Base-by-base conservation (phyloP, 192 early-diverging fungal genomes). In the Umbelopsis ramanniana region DNA sequence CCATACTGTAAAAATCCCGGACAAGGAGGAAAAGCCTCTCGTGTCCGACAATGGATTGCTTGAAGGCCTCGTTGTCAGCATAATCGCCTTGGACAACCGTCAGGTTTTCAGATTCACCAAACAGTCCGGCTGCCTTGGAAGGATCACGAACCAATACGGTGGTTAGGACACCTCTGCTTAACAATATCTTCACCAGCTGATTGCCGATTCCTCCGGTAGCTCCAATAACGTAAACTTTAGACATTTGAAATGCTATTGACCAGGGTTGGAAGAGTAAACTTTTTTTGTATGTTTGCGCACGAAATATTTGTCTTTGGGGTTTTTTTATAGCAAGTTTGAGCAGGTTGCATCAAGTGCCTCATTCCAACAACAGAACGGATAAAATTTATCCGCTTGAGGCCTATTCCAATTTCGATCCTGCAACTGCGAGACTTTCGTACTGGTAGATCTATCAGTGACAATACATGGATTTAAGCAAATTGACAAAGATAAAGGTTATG, bases 201-300 rank as follows among this genome's bases (percentile, higher is more conserved):
- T 19, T 33, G 22, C 68, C 74, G 66, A 75, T 66, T 24, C 69
- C 53, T 21, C 68, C 74, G 21, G 74, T 66, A n/a, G 52, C 57
- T 11, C 74, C 68, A 23, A 70, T 46, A 45, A 75, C 54, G 23
- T 63, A 70, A 0, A 70, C 38, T 45, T 69, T 69, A 11, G 48
- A 50, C 48, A 50, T 50, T 50, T 50, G 6, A 5, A 4, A 11
- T 43, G 6, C 1, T 43, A 11, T 43, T 43, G 40, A 11, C 11
- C 3, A 1, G 3, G 29, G 29, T 29, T 29, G 29, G 29, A 29
- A 29, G 29, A 29, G 29, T 29, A 3, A 29, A 29, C n/a, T 29
- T 29, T 29, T 29, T 29, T 29, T 29, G 3, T 2, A 29, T 29
- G 29, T 29, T 3, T 29, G 29, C 29, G 29, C 29, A 29, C 3